Evolutionary conservation across 148 eudicot genomes (phyloP).

Genomic region (Suaeda aralocaspica): DNA sequence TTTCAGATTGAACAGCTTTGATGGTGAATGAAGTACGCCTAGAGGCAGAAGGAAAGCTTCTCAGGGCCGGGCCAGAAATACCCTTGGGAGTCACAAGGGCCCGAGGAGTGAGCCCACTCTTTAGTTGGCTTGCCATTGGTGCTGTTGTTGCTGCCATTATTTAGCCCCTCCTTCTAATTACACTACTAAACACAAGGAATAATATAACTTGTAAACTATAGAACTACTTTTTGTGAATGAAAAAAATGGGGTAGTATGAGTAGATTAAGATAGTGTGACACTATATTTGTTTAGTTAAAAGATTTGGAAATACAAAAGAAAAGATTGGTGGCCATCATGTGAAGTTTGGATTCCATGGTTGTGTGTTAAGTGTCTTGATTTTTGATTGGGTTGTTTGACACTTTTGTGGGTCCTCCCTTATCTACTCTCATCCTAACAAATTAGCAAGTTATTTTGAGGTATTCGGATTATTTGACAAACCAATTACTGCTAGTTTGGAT

Average conservation of each 20-base stretch:
- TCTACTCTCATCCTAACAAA: slow-evolving; percentile 30
- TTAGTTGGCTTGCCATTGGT: slow-evolving; percentile 44
- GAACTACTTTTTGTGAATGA: neutral
- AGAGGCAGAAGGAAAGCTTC: slow-evolving; percentile 28
- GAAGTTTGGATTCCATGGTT: slow-evolving; percentile 27
- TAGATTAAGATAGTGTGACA: neutral
- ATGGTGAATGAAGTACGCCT: slow-evolving; percentile 28
- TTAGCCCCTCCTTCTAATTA: slow-evolving; percentile 4
- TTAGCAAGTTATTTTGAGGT: neutral
- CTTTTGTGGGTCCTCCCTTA: slow-evolving; percentile 20
- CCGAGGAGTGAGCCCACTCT: slow-evolving; percentile 27
- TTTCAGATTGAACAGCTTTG: slow-evolving; percentile 38
- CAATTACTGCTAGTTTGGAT: neutral
- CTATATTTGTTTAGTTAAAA: slow-evolving; percentile 12
- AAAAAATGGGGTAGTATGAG: neutral
- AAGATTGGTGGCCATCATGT: slow-evolving; percentile 35
- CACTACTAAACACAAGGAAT: neutral
- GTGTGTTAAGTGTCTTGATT: slow-evolving; percentile 18
- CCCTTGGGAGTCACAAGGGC: slow-evolving; percentile 34
- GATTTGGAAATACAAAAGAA: slow-evolving; percentile 31
- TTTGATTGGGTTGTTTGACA: slow-evolving; percentile 29
- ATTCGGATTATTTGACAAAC: neutral
- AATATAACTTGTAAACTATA: no score
- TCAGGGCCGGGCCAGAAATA: slow-evolving; percentile 31
- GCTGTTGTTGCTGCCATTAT: slow-evolving; percentile 34